Conservation (phyloP, 2,329 filamentous ascomycete species). For the Penicillium vulpinum region DNA sequence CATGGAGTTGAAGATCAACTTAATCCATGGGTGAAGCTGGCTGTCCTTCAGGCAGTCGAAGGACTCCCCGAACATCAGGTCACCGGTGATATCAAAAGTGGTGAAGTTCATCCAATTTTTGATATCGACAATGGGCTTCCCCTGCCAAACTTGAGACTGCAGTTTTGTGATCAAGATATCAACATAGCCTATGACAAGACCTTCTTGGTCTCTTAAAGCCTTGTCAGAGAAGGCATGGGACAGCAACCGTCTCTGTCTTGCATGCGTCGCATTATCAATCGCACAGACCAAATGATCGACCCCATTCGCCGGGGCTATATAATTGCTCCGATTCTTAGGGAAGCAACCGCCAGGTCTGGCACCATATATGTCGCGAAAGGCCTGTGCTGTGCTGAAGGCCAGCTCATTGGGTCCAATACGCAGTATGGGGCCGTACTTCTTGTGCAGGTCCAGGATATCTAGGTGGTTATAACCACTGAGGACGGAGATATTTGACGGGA, state of each 20-base stretch:
- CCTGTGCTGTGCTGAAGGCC: slow-evolving; percentile 30
- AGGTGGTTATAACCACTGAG: slow-evolving; percentile 27
- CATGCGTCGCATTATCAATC: slow-evolving; percentile 20
- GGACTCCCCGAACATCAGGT: slow-evolving; percentile 42
- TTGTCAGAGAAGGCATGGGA: slow-evolving; percentile 33
- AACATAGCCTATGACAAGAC: slow-evolving; percentile 27
- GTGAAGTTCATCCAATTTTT: slow-evolving; percentile 37
- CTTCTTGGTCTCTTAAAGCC: slow-evolving; percentile 32
- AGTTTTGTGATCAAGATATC: slow-evolving; percentile 29
- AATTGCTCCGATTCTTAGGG: slow-evolving; percentile 22
- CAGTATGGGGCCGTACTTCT: slow-evolving; percentile 20
- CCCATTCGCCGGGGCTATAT: slow-evolving; percentile 40
- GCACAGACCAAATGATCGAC: slow-evolving; percentile 23
- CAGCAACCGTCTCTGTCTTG: slow-evolving; percentile 23
- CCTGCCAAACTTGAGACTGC: slow-evolving; percentile 2
- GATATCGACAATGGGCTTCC: slow-evolving; percentile 23
- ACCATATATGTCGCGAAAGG: slow-evolving; percentile 38
- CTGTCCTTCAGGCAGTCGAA: slow-evolving; percentile 43
- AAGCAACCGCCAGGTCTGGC: slow-evolving; percentile 22
- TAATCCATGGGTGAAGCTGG: slow-evolving; percentile 44
- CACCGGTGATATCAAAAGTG: slow-evolving; percentile 43
- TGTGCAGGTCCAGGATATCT: slow-evolving; percentile 25
- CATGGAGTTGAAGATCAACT: slow-evolving; percentile 35
- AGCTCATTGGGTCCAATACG: slow-evolving; percentile 23
- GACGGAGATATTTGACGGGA: slow-evolving; percentile 23